phyloP scores from a whole-genome alignment of 2,329 filamentous ascomycete genomes.

The Alternaria sp. region DNA sequence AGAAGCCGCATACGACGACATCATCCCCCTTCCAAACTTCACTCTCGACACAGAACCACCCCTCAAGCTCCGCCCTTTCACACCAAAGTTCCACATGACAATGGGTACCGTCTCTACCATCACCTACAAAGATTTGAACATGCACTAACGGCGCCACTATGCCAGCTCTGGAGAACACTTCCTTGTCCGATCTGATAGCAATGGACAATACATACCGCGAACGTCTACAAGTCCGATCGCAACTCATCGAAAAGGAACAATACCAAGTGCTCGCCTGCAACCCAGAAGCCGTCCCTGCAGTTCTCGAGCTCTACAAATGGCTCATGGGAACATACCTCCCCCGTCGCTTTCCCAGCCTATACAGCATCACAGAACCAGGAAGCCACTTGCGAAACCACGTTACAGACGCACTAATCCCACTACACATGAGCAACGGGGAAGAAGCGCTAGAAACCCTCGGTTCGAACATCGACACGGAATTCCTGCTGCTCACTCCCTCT shows the following conservation, averaged over 20 bases:
- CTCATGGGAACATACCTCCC: slow-evolving; percentile 65
- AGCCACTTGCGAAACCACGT: slow-evolving; percentile 55
- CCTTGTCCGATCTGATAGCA: slow-evolving; percentile 63
- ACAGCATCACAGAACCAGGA: slow-evolving; percentile 47
- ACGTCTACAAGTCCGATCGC: slow-evolving; percentile 60
- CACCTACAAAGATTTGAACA: neutral
- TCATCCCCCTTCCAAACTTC: slow-evolving; percentile 60
- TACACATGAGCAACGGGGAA: slow-evolving; percentile 47
- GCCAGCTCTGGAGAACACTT: slow-evolving; percentile 62
- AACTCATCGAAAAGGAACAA: slow-evolving; percentile 57
- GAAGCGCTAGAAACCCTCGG: slow-evolving; percentile 60
- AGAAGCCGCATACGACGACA: slow-evolving; percentile 51
- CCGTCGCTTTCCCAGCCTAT: slow-evolving; percentile 64
- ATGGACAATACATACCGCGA: slow-evolving; percentile 68
- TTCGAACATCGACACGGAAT: slow-evolving; percentile 66
- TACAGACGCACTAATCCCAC: slow-evolving; percentile 56
- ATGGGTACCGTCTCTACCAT: slow-evolving; percentile 61
- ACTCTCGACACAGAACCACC: slow-evolving; percentile 62
- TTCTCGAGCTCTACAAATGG: slow-evolving; percentile 66
- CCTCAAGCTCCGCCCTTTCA: slow-evolving; percentile 65
- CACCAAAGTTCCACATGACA: slow-evolving; percentile 68
- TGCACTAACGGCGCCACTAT: neutral
- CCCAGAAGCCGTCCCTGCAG: slow-evolving; percentile 55
- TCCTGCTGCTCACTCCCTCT: slow-evolving; percentile 60
- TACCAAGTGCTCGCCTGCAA: slow-evolving; percentile 53